Percentiles rank a stretch among this genome's conserved stretches.
Conservation (phyloP, 305 asterid species). For the Withania somnifera region DNA sequence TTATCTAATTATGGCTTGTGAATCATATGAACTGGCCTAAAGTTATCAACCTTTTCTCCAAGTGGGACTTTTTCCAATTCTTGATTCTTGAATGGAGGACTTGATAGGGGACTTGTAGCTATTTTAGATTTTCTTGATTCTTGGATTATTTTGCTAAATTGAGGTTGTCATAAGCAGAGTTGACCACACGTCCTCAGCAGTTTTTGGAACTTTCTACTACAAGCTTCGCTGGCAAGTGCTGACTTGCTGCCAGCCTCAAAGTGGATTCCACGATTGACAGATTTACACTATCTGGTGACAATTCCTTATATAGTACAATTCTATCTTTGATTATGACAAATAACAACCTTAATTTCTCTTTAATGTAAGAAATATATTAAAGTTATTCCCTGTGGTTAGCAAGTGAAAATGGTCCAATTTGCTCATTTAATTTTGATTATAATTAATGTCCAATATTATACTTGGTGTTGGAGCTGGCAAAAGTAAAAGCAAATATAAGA, state of each 20-base stretch:
- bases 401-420: too few species aligned
- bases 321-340: background rate
- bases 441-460: too few species aligned
- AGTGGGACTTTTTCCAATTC: background rate
- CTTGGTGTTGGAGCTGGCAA: background rate
- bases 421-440: too few species aligned
- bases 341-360: background rate
- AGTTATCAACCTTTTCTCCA: background rate
- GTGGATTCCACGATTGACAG: background rate
- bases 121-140: background rate
- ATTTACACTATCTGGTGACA: background rate
- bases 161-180: background rate
- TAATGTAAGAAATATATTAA: too few species aligned
- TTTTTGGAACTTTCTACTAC: background rate
- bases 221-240: constrained; percentile 31
- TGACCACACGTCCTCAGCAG: background rate
- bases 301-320: background rate
- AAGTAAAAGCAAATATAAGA: background rate
- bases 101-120: background rate
- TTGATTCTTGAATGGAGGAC: background rate
- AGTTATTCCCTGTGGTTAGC: too few species aligned
- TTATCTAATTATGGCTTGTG: background rate
- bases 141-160: background rate
- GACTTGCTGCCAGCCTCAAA: constrained; percentile 6
- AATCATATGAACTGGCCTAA: background rate